Evolutionary conservation across 306 rosid genomes (phyloP).

Genomic region (Rosa rugosa): DNA sequence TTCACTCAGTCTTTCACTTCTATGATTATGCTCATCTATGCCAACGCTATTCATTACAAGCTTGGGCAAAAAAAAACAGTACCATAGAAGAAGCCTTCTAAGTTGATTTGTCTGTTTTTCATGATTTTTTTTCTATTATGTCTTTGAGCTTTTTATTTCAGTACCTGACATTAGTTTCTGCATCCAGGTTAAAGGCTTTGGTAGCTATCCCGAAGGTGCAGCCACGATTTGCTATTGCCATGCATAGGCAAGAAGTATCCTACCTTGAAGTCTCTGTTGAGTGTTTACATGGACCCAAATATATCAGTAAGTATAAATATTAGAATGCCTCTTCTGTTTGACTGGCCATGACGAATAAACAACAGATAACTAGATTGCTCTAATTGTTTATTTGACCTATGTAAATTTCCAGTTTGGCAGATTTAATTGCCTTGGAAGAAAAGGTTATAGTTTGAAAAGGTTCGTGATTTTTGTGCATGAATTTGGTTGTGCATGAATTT

Average conservation of each 20-base stretch:
- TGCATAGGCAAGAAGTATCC: conserved; percentile 91
- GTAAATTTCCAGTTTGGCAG: not conserved
- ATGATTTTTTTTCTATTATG: not conserved
- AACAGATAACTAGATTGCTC: not conserved
- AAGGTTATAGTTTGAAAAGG: no score
- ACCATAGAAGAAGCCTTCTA: not conserved
- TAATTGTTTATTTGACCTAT: not conserved
- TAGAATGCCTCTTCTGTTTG: not conserved
- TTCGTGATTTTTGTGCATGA: no score
- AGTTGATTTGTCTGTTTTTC: conserved; percentile 5
- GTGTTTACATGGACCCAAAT: conserved; percentile 12
- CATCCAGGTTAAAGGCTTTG: conserved; percentile 84
- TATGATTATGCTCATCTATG: not conserved
- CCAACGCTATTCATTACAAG: not conserved
- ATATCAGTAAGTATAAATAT: not conserved
- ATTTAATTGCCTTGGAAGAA: not conserved
- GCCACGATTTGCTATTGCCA: conserved; percentile 87
- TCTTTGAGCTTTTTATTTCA: not conserved
- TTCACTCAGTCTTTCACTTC: not conserved
- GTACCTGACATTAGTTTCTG: conserved; percentile 26
- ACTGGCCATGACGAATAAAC: not conserved
- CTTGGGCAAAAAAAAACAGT: not conserved
- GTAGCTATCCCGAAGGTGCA: conserved; percentile 95
- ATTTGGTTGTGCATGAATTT: no score
- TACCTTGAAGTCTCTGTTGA: conserved; percentile 74